Evolutionary conservation across 192 early-diverging fungal genomes (phyloP), one percentile per base, ranked within the genome.

Genomic region (Backusella macrospora): DNA sequence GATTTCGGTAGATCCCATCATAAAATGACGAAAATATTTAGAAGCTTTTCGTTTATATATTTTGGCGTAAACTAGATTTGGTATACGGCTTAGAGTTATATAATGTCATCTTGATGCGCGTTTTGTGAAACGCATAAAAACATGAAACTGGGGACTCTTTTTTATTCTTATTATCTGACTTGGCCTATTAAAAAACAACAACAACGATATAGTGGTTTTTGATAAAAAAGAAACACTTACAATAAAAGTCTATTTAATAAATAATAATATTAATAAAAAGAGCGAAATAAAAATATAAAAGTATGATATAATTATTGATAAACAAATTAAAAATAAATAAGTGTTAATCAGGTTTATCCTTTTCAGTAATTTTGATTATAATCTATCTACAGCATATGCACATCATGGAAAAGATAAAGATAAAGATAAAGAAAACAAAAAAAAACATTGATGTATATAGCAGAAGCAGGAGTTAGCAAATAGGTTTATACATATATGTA

Each of bases 1-100:
- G 52, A 59, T 26, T 23, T 59, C 52, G 52, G 52, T 23, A 21
- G 9, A 12, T 13, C 52, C 12, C 12, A 59, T 59, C 26, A 23
- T 59, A 59, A 59, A 59, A 59, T 59, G 52, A 59, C 52, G 52
- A 59, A 59, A 59, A 13, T 23, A 26, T 46, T 46, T 59, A 5
- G n/a, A 4, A 7, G 18, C 18, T 49, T 49, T 49, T 49, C 6
- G n/a, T 18, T 4, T 23, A 26, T 49, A 18, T 52, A 59, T 13
- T 26, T 59, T 26, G 26, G 3, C 3, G 52, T 59, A 59, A 59
- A 59, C 52, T 26, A 59, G 26, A 59, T 59, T 59, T 26, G 52
- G 21, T 55, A 26, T 23, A 55, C 9, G 52, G 52, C 52, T 55
- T 55, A 52, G 49, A 52, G 8, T 34, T 34, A 34, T 34, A 10